Conservation (phyloP, 306 rosid genomes). For the Biancaea sappan region DNA sequence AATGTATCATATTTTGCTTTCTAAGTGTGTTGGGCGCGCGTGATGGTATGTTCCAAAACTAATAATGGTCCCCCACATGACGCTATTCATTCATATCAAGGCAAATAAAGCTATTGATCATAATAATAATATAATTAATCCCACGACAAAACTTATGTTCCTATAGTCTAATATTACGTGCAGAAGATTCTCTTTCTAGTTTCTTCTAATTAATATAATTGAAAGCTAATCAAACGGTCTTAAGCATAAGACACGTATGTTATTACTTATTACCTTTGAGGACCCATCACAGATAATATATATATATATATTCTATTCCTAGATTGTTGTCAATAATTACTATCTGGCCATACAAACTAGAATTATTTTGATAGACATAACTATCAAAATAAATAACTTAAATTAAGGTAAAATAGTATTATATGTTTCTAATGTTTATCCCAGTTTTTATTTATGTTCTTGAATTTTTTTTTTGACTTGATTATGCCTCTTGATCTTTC, state of each 20-base stretch:
- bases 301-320: background rate
- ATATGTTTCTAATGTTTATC: too few species aligned
- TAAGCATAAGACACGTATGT: slow-evolving; percentile 19
- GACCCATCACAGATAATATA: background rate
- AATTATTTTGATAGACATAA: too few species aligned
- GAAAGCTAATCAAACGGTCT: background rate
- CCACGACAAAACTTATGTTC: slow-evolving; percentile 27
- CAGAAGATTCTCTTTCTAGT: background rate
- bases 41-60: slow-evolving; percentile 11
- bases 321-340: too few species aligned
- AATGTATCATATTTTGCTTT: slow-evolving; percentile 7
- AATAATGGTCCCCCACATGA: slow-evolving; percentile 41
- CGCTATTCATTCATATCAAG: slow-evolving; percentile 18
- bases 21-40: background rate
- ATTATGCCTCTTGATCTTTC: too few species aligned
- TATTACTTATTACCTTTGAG: background rate
- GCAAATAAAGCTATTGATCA: slow-evolving; percentile 24
- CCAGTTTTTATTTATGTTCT: too few species aligned
- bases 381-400: background rate
- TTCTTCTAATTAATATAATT: background rate
- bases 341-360: too few species aligned
- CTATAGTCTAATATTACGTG: background rate
- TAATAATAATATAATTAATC: slow-evolving; percentile 25
- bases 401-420: too few species aligned
- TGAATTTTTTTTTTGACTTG: too few species aligned